A percentile compares a stretch with the other conserved stretches of the same genome.
Conservation (phyloP, 2,329 filamentous ascomycete genomes). For the Ilyonectria sp. region DNA sequence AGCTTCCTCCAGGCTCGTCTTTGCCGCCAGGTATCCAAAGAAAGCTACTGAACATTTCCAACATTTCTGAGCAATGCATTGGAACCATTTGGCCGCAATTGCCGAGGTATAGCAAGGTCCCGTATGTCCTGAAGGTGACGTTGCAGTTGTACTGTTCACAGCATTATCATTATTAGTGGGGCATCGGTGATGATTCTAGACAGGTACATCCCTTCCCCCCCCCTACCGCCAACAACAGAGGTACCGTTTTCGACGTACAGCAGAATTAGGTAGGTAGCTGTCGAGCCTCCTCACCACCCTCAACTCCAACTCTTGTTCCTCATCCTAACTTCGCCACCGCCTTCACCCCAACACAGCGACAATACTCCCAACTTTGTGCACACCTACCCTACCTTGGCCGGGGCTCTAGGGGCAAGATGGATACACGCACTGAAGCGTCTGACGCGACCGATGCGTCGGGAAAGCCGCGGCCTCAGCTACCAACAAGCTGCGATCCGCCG, state of each 20-base stretch:
- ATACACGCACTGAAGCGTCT: constrained; percentile 44
- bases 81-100: neutral
- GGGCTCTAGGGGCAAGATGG: constrained; percentile 36
- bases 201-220: constrained; percentile 1
- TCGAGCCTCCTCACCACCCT: constrained; percentile 3
- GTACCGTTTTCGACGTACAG: constrained; percentile 9
- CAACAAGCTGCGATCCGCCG: constrained; percentile 89
- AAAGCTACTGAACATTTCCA: neutral
- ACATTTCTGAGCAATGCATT: too few relatives aligned
- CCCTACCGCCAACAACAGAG: constrained; percentile 6
- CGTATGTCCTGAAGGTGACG: neutral
- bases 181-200: neutral
- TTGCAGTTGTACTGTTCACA: neutral
- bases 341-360: constrained; percentile 16
- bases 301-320: neutral
- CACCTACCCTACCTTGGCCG: neutral
- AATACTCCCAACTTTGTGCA: neutral
- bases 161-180: constrained; percentile 4
- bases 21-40: too few relatives aligned
- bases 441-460: constrained; percentile 46
- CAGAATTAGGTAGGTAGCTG: constrained; percentile 1
- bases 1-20: neutral
- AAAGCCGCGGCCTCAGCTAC: constrained; percentile 70
- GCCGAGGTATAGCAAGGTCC: neutral
- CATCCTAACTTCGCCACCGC: constrained; percentile 8